A percentile compares a stretch with the other conserved stretches of the same genome.
These are phyloP conservation scores for Colletotrichum tamarilloi DNA, from an alignment of 2,329 filamentous ascomycete species.

Conservation along the genomic window DNA sequence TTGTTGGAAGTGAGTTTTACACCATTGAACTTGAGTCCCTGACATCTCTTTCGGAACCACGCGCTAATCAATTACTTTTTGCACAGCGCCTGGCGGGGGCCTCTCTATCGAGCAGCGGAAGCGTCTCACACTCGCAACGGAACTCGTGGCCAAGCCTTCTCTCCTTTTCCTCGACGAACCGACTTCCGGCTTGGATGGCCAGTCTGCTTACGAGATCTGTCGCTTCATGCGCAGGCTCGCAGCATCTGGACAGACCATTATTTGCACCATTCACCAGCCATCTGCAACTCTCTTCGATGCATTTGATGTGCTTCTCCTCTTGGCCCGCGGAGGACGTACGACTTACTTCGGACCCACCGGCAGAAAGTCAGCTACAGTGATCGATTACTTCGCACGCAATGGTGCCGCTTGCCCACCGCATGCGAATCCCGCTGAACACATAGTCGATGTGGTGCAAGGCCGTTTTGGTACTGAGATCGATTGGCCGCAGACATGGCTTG, in stretches of 20 bases:
- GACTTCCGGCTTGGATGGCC: slow-evolving; percentile 58
- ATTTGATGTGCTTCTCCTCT: slow-evolving; percentile 71
- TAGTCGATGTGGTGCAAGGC: slow-evolving; percentile 52
- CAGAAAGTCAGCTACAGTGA: slow-evolving; percentile 63
- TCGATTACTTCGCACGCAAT: slow-evolving; percentile 67
- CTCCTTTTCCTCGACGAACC: slow-evolving; percentile 77
- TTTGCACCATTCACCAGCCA: slow-evolving; percentile 60
- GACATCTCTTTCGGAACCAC: neutral
- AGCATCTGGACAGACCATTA: slow-evolving; percentile 72
- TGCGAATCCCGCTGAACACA: slow-evolving; percentile 56
- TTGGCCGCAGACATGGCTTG: slow-evolving; percentile 33
- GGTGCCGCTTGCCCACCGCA: slow-evolving; percentile 55
- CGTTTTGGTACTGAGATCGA: slow-evolving; percentile 22
- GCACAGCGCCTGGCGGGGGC: slow-evolving; percentile 52
- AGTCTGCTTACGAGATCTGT: slow-evolving; percentile 51
- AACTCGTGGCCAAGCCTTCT: slow-evolving; percentile 74
- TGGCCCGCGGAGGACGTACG: slow-evolving; percentile 72
- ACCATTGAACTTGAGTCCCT: neutral
- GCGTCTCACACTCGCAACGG: slow-evolving; percentile 76
- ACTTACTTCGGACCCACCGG: slow-evolving; percentile 78
- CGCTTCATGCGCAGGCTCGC: slow-evolving; percentile 58
- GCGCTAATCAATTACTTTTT: neutral
- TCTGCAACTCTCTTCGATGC: slow-evolving; percentile 61
- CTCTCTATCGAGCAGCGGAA: slow-evolving; percentile 66
- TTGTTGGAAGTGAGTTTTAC: slow-evolving; percentile 53